A percentile compares a stretch with the other conserved stretches of the same genome.
Evolutionary conservation across 495 filamentous ascomycete genomes (phyloP).

Genomic region (Podospora conica): DNA sequence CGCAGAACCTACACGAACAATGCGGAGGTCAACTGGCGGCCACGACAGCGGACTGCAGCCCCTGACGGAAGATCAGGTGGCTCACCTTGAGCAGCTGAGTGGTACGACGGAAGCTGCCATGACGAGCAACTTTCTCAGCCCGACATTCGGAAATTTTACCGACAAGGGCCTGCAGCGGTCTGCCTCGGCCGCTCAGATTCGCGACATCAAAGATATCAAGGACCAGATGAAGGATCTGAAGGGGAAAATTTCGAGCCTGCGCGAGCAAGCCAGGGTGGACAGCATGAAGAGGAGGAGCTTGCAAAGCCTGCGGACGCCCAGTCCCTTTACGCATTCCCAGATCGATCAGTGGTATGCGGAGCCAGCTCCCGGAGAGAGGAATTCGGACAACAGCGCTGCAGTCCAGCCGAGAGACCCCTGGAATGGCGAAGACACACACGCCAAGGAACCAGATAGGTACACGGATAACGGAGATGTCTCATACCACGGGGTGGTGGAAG

Average conservation of each 20-base stretch:
- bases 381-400: conserved; percentile 13
- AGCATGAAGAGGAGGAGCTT: conserved; percentile 75
- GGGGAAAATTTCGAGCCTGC: conserved; percentile 79
- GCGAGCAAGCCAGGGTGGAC: conserved; percentile 77
- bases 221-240: conserved; percentile 93
- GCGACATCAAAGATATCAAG: conserved; percentile 74
- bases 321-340: conserved; percentile 70
- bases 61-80: conserved; percentile 35
- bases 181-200: conserved; percentile 62
- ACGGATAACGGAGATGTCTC: conserved; percentile 21
- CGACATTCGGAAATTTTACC: conserved; percentile 30
- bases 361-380: conserved; percentile 26
- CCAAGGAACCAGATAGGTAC: conserved; percentile 9
- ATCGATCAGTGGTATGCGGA: conserved; percentile 65
- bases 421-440: conserved; percentile 33
- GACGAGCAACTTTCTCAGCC: conserved; percentile 34
- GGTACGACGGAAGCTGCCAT: conserved; percentile 23
- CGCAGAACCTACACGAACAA: conserved; percentile 15
- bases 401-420: conserved; percentile 22
- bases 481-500: conserved; percentile 14
- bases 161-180: conserved; percentile 40
- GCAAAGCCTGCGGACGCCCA: conserved; percentile 76
- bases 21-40: conserved; percentile 17
- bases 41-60: conserved; percentile 29
- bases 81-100: conserved; percentile 23